Conservation (phyloP, 805 yeast genomes). For the Teunomyces aglyptinius region DNA sequence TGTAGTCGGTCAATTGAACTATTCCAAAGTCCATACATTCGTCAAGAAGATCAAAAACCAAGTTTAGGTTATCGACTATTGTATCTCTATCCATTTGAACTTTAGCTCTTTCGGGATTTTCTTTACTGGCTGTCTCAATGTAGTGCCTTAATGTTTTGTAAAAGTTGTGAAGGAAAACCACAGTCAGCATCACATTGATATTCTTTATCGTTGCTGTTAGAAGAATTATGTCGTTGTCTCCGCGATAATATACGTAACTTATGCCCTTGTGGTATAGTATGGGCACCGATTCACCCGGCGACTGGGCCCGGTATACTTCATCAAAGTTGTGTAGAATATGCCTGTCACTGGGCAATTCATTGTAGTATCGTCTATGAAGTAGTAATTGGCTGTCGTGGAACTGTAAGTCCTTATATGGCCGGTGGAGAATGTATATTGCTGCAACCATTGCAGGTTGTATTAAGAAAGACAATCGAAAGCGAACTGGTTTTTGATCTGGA, state of each 20-base stretch:
- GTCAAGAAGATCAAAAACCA: slow-evolving; percentile 80
- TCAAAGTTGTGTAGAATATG: slow-evolving; percentile 26
- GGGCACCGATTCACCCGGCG: slow-evolving; percentile 34
- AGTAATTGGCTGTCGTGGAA: slow-evolving; percentile 31
- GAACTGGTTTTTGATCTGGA: not conserved
- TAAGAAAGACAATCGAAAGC: not conserved
- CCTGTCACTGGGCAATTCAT: slow-evolving; percentile 26
- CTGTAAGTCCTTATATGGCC: slow-evolving; percentile 28
- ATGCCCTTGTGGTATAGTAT: slow-evolving; percentile 48
- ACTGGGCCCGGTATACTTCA: slow-evolving; percentile 16
- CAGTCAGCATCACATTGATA: slow-evolving; percentile 55
- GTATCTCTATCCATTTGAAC: slow-evolving; percentile 46
- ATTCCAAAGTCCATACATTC: slow-evolving; percentile 88
- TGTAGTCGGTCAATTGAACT: slow-evolving; percentile 81
- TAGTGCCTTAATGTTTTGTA: slow-evolving; percentile 29
- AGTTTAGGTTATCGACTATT: slow-evolving; percentile 67
- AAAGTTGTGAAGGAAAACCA: slow-evolving; percentile 52
- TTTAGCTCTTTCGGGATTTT: not conserved
- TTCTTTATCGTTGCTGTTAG: slow-evolving; percentile 45
- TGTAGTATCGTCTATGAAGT: slow-evolving; percentile 33
- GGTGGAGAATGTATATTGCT: slow-evolving; percentile 35
- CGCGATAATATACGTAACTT: slow-evolving; percentile 51
- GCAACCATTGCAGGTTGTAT: slow-evolving; percentile 28
- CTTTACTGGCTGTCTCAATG: slow-evolving; percentile 10
- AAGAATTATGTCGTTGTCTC: slow-evolving; percentile 43